Evolutionary conservation across 306 rosid genomes (phyloP).

Genomic region (Lathyrus tuberosus): DNA sequence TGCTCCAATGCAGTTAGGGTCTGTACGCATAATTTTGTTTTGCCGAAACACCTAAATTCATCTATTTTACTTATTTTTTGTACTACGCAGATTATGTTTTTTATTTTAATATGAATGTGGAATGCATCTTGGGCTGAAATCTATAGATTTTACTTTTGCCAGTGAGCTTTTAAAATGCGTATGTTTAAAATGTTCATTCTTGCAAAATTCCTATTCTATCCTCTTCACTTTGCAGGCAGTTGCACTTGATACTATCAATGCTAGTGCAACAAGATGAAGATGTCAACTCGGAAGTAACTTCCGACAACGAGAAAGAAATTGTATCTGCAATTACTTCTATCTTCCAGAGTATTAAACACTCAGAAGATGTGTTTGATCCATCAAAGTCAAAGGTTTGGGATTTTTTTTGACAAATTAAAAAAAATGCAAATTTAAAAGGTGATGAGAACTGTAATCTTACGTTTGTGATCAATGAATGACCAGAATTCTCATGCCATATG

Average conservation of each 20-base stretch:
- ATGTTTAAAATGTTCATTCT: slow-evolving; percentile 37
- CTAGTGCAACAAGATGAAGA: slow-evolving; percentile 84
- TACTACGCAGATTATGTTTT: neutral
- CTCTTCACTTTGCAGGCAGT: slow-evolving; percentile 64
- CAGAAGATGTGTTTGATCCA: slow-evolving; percentile 74
- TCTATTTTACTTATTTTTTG: slow-evolving; percentile 29
- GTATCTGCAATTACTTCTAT: slow-evolving; percentile 61
- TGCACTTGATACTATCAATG: slow-evolving; percentile 77
- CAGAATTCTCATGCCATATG: slow-evolving; percentile 93
- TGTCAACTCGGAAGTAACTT: slow-evolving; percentile 62
- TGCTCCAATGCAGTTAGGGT: slow-evolving; percentile 10
- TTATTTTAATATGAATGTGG: slow-evolving; percentile 23
- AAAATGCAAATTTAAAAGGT: slow-evolving; percentile 17
- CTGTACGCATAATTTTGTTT: slow-evolving; percentile 9
- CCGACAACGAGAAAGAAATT: slow-evolving; percentile 59
- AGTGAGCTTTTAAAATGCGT: slow-evolving; percentile 28
- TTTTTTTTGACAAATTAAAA: slow-evolving; percentile 18
- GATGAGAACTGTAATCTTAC: slow-evolving; percentile 41
- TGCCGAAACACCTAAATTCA: slow-evolving; percentile 30
- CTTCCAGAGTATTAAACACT: slow-evolving; percentile 75
- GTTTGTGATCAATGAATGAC: slow-evolving; percentile 43
- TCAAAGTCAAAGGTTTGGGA: slow-evolving; percentile 79
- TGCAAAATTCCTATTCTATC: slow-evolving; percentile 28
- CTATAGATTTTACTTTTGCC: slow-evolving; percentile 19
- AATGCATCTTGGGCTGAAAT: slow-evolving; percentile 21